These are phyloP conservation scores for Trichoderma erinaceum DNA, from an alignment of 495 filamentous ascomycete genomes.

Conservation along the genomic window DNA sequence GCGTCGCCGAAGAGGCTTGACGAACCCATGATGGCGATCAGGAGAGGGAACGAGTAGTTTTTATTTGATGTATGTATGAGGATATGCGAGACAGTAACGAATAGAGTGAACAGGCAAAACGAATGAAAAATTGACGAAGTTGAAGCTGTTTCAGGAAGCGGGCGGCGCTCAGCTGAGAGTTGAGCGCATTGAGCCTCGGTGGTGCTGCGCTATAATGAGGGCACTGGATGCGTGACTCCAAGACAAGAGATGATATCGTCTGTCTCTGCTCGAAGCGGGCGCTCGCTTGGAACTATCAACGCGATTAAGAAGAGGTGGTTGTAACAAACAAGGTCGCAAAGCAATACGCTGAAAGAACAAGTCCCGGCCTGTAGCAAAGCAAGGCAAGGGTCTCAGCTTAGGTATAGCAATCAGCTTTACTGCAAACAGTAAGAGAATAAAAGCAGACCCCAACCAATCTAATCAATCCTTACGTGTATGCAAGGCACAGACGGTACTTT, in stretches of 20 bases:
- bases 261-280: no score
- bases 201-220: not conserved
- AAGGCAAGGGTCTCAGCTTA: not conserved
- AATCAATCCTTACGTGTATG: not conserved
- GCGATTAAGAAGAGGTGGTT: no score
- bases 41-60: not conserved
- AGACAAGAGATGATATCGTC: no score
- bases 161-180: not conserved
- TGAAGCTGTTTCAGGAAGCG: not conserved
- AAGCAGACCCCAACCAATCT: not conserved
- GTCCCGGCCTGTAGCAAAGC: not conserved
- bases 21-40: conserved; percentile 7
- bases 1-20: conserved; percentile 8
- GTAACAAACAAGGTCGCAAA: not conserved
- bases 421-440: not conserved
- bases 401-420: not conserved
- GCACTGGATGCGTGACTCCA: no score
- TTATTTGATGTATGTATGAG: not conserved
- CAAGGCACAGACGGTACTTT: not conserved
- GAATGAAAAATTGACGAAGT: not conserved
- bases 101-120: no score
- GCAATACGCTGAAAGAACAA: not conserved
- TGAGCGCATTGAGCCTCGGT: not conserved
- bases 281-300: no score
- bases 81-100: not conserved